Conservation (phyloP, 225 moss, liverwort and hornwort genomes). For the Polytrichum formosum region DNA sequence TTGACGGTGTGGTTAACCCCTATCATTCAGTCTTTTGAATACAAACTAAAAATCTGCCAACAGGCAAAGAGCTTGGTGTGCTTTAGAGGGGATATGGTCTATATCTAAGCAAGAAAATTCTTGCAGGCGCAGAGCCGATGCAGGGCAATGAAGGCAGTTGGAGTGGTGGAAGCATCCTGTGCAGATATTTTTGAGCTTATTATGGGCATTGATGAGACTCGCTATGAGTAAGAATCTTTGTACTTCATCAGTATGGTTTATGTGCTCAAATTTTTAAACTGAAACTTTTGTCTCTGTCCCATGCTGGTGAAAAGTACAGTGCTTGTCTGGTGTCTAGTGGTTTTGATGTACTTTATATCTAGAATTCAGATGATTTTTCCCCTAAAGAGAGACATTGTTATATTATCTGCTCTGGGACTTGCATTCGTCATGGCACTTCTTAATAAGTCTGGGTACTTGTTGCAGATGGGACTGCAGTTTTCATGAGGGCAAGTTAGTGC, state of each 20-base stretch:
- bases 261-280: too few relatives aligned
- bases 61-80: constrained; percentile 14
- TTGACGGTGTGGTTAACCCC: too few relatives aligned
- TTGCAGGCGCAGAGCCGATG: constrained; percentile 57
- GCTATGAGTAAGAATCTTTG: constrained; percentile 66
- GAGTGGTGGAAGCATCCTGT: constrained; percentile 83
- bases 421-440: background rate
- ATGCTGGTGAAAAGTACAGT: too few relatives aligned
- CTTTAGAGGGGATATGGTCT: constrained; percentile 16
- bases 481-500: constrained; percentile 70
- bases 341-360: background rate
- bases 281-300: too few relatives aligned
- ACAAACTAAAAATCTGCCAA: background rate
- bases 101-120: constrained; percentile 4
- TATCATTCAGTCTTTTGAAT: too few relatives aligned
- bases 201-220: constrained; percentile 83
- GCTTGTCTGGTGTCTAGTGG: too few relatives aligned
- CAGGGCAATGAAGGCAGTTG: constrained; percentile 87
- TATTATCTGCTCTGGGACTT: too few relatives aligned
- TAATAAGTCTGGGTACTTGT: constrained; percentile 13
- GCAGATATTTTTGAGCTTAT: constrained; percentile 83
- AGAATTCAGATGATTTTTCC: background rate
- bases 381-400: too few relatives aligned
- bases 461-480: constrained; percentile 92
- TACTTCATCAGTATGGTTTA: too few relatives aligned